These are phyloP conservation scores for Lentinula guzmanii DNA, from an alignment of 768 basidiomycete genomes.

Conservation along the genomic window DNA sequence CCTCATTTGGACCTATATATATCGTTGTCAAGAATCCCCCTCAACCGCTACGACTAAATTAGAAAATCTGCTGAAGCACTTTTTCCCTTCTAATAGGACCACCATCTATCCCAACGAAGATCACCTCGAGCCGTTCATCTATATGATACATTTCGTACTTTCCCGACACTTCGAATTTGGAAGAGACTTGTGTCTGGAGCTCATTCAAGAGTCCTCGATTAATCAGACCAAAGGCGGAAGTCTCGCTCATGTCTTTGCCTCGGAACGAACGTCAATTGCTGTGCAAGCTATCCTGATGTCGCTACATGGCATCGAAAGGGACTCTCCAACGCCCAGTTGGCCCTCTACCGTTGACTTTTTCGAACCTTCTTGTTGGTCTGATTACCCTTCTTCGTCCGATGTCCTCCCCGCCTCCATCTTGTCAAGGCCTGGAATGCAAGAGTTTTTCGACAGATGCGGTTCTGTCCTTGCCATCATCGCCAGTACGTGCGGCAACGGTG, in stretches of 20 bases:
- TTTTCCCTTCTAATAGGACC: conserved; percentile 71
- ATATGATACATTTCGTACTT: conserved; percentile 76
- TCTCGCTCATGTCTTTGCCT: conserved; percentile 41
- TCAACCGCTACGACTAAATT: conserved; percentile 79
- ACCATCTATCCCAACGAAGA: conserved; percentile 65
- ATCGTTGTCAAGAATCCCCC: conserved; percentile 80
- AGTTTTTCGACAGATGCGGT: conserved; percentile 64
- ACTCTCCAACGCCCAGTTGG: conserved; percentile 68
- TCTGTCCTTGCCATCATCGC: conserved; percentile 53
- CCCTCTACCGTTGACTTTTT: conserved; percentile 71
- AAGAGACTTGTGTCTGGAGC: conserved; percentile 71
- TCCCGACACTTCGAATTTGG: conserved; percentile 84
- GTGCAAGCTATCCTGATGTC: conserved; percentile 75
- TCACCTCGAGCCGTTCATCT: conserved; percentile 68
- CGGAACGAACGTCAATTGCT: conserved; percentile 70
- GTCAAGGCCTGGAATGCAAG: conserved; percentile 61
- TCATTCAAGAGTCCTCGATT: conserved; percentile 66
- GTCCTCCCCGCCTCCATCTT: conserved; percentile 49
- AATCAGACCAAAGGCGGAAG: conserved; percentile 28
- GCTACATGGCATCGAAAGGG: conserved; percentile 65
- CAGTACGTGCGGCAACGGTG: conserved; percentile 49
- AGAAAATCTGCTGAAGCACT: conserved; percentile 65
- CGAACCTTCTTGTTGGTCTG: conserved; percentile 40
- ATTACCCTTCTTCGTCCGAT: conserved; percentile 68
- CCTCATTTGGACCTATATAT: conserved; percentile 92